Percentiles rank a stretch among this genome's conserved stretches.
These are phyloP conservation scores for Amanita pseudoporphyria DNA, from an alignment of 768 basidiomycete genomes.

Conservation along the genomic window DNA sequence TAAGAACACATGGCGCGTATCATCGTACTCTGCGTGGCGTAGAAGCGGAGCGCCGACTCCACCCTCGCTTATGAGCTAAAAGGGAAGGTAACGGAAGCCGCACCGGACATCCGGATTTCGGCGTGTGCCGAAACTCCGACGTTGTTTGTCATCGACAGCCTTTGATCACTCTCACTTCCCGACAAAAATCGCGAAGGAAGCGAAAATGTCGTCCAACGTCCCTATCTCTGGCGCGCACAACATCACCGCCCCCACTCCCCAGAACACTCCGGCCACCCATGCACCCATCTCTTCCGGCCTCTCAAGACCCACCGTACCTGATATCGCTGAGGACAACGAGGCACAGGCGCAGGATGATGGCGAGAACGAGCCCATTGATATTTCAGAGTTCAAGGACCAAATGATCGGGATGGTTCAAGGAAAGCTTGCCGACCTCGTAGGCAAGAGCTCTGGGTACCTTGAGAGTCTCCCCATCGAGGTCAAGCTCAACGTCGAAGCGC, in stretches of 20 bases:
- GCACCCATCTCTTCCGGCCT: slow-evolving; percentile 73
- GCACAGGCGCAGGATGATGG: slow-evolving; percentile 43
- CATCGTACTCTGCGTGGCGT: no score
- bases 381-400: slow-evolving; percentile 42
- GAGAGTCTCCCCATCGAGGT: slow-evolving; percentile 77
- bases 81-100: no score
- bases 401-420: slow-evolving; percentile 85
- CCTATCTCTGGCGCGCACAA: slow-evolving; percentile 45
- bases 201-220: slow-evolving; percentile 56
- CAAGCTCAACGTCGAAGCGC: slow-evolving; percentile 77
- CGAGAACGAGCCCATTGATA: slow-evolving; percentile 25
- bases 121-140: slow-evolving; percentile 1
- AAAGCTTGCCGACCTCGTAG: slow-evolving; percentile 76
- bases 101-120: neutral
- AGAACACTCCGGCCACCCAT: slow-evolving; percentile 82
- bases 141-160: neutral
- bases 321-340: slow-evolving; percentile 77
- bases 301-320: slow-evolving; percentile 82
- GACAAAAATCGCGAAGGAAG: neutral
- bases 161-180: neutral
- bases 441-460: slow-evolving; percentile 91
- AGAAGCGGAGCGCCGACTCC: no score
- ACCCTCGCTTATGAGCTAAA: no score
- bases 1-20: no score
- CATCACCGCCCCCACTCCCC: slow-evolving; percentile 84